Percentiles rank a stretch among this genome's conserved stretches.
phyloP scores from a whole-genome alignment of 2,329 filamentous ascomycete genomes.

The Aspergillus sp. region DNA sequence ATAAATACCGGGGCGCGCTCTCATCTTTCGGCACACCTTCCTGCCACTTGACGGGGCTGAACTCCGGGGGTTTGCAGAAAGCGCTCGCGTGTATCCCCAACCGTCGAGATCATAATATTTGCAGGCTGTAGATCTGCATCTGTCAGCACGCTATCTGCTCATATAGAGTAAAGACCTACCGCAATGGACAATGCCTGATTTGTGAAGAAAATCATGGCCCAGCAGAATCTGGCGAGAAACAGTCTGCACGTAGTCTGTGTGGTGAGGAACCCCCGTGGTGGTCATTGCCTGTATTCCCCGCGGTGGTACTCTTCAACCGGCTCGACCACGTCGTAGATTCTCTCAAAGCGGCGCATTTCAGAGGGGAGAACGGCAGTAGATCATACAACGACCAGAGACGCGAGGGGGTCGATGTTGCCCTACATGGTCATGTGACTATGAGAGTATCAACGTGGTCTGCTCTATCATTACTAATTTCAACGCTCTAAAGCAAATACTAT shows the following conservation, averaged over 20 bases:
- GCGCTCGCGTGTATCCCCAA: neutral
- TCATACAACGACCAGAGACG: too few relatives aligned
- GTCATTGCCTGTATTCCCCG: conserved; percentile 24
- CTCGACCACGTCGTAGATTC: conserved; percentile 23
- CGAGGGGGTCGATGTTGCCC: too few relatives aligned
- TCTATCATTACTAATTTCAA: too few relatives aligned
- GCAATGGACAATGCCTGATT: conserved; percentile 23
- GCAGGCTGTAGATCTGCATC: conserved; percentile 21
- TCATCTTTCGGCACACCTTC: conserved; percentile 13
- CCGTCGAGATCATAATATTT: conserved; percentile 19
- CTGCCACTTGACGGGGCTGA: conserved; percentile 19
- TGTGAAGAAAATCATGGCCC: conserved; percentile 26
- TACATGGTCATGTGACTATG: too few relatives aligned
- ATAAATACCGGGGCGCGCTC: conserved; percentile 20
- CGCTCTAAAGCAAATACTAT: too few relatives aligned
- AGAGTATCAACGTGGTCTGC: too few relatives aligned
- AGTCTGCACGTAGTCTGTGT: conserved; percentile 15
- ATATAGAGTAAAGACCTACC: conserved; percentile 14
- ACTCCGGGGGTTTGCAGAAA: conserved; percentile 13
- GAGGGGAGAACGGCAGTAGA: neutral
- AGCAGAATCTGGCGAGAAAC: conserved; percentile 25
- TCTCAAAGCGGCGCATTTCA: conserved; percentile 19
- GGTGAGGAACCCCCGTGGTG: conserved; percentile 10
- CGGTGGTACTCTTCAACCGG: conserved; percentile 24
- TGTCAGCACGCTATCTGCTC: neutral